A percentile compares a stretch with the other conserved stretches of the same genome.
Conservation (phyloP, 169 alveolate genomes). For the Plasmodium berghei region DNA sequence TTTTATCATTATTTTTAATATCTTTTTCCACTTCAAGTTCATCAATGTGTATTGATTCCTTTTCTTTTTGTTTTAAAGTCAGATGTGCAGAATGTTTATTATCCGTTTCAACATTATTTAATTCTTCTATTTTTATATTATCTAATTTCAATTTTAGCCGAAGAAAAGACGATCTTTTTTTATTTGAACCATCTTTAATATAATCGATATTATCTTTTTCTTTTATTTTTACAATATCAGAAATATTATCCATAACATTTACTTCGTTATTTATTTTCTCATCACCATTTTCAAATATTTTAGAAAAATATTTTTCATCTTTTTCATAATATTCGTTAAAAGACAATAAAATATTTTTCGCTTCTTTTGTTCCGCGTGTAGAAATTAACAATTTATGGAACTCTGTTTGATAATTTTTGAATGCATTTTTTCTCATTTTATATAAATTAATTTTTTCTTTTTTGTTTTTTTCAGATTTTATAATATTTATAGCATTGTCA, state of each 20-base stretch:
- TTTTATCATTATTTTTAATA: background rate
- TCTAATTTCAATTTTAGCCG: too few species aligned
- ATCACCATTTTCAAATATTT: background rate
- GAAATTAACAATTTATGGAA: slow-evolving; percentile 36
- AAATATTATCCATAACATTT: too few species aligned
- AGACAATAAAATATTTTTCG: slow-evolving; percentile 5
- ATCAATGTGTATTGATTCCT: background rate
- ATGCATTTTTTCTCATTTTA: slow-evolving; percentile 5
- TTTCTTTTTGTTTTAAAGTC: background rate
- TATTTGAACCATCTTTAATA: too few species aligned
- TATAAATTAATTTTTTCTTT: slow-evolving; percentile 27
- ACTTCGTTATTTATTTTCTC: background rate
- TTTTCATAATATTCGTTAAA: background rate
- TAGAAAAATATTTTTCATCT: slow-evolving; percentile 16
- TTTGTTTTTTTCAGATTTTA: slow-evolving; percentile 12
- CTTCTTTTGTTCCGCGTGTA: slow-evolving; percentile 45
- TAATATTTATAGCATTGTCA: slow-evolving; percentile 3
- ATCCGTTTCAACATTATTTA: background rate
- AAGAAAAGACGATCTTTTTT: too few species aligned
- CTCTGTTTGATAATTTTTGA: slow-evolving; percentile 39
- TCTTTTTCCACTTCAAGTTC: background rate
- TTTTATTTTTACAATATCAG: too few species aligned
- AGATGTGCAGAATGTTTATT: background rate
- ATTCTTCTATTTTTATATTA: background rate
- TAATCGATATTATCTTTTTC: too few species aligned